Evolutionary conservation across 148 eudicot species (phyloP), one percentile per base, ranked within the genome.

Genomic region (Bassia scoparia): DNA sequence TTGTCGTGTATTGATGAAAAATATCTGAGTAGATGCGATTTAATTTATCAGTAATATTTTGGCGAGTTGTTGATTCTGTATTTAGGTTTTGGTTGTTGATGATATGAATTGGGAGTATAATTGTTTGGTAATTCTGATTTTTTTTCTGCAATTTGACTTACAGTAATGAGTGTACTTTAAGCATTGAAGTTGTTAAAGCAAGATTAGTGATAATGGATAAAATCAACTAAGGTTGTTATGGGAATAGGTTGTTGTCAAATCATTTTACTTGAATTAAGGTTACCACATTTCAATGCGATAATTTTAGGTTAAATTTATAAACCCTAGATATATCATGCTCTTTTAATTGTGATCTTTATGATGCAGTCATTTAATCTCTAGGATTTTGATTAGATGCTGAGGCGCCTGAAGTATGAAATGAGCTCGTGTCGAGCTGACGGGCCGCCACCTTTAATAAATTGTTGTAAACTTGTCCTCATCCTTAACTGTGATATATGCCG

Each of bases 1-100:
- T 17, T 34, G 26, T 15, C 56, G 58, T 23, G 23, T 55, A 29
- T 35, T 1, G 38, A 16, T 29, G 67, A 3, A 24, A 14, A 41
- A 43, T 49, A 41, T 55, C 27, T 7, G 24, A 62, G 29, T 52
- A 53, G 60, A 69, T 69, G 72, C 17, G 61, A 31, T 70, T 9
- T 18, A 6, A 7, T 29, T 14, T 43, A 5, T 0, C 23, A 1
- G 3, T 52, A 14, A 15, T 49, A 17, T 26, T 55, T 58, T 24
- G 44, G 21, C 31, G 62, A 20, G 41, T 16, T 61, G 23, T 33
- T 17, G 21, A 18, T 61, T 61, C 5, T 34, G 31, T 60, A 15
- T 29, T 15, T 62, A 34, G 67, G 67, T 62, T 8, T 0, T 62
- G 2, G 26, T 33, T 62, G n/a, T 16, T 59, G 34, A 60, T 60